Evolutionary conservation across 2,329 filamentous ascomycete genomes (phyloP).

Genomic region (Claviceps cyperi): DNA sequence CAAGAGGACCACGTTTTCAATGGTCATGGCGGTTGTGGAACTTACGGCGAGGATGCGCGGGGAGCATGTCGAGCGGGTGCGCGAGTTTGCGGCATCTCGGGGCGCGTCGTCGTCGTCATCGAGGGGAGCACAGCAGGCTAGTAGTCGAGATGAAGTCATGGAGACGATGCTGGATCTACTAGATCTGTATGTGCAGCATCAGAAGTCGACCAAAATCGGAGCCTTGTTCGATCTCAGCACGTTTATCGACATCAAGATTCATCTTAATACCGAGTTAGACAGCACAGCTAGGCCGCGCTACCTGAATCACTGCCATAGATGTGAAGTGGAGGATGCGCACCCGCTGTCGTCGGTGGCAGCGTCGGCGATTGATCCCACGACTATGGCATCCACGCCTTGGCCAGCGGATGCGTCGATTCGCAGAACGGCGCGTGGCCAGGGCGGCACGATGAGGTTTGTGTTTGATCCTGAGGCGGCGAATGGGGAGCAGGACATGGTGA

Average conservation of each 20-base stretch:
- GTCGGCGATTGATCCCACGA: slow-evolving; percentile 2
- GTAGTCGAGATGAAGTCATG: slow-evolving; percentile 33
- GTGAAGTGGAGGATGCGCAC: slow-evolving; percentile 26
- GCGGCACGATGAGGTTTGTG: slow-evolving; percentile 79
- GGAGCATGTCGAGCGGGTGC: slow-evolving; percentile 34
- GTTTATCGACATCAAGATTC: slow-evolving; percentile 78
- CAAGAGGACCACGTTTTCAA: slow-evolving; percentile 75
- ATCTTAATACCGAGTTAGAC: slow-evolving; percentile 69
- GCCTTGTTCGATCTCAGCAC: slow-evolving; percentile 55
- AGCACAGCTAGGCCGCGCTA: slow-evolving; percentile 46
- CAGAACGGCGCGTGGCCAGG: slow-evolving; percentile 29
- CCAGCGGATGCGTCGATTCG: slow-evolving; percentile 20
- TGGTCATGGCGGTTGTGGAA: slow-evolving; percentile 72
- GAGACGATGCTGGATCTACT: slow-evolving; percentile 85
- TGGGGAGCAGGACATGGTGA: slow-evolving; percentile 53
- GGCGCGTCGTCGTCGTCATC: background rate
- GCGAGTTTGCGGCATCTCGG: slow-evolving; percentile 33
- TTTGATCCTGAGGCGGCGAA: slow-evolving; percentile 65
- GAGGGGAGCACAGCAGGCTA: slow-evolving; percentile 19
- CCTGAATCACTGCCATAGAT: slow-evolving; percentile 42
- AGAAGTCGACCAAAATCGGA: slow-evolving; percentile 59
- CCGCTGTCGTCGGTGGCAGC: slow-evolving; percentile 17
- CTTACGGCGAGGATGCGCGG: slow-evolving; percentile 58
- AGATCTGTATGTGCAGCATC: slow-evolving; percentile 82
- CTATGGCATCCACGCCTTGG: slow-evolving; percentile 22